These are phyloP conservation scores for Maudiozyma barnettii DNA, from an alignment of 805 yeast species.

Conservation along the genomic window DNA sequence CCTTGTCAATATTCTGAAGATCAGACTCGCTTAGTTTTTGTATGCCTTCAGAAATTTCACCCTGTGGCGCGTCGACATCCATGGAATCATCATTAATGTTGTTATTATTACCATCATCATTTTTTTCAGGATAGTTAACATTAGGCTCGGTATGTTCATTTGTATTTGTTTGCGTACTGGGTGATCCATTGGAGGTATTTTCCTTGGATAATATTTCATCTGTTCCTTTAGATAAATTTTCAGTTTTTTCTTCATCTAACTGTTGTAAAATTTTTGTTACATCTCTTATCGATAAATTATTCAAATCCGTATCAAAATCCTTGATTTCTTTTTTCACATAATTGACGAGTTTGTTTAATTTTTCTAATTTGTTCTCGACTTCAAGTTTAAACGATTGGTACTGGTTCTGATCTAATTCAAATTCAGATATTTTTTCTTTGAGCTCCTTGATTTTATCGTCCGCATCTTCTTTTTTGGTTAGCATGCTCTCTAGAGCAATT, in stretches of 20 bases:
- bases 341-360: conserved; percentile 34
- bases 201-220: not conserved
- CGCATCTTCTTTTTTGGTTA: conserved; percentile 33
- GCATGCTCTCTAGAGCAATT: conserved; percentile 30
- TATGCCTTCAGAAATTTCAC: conserved; percentile 23
- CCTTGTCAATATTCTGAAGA: conserved; percentile 38
- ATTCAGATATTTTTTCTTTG: conserved; percentile 34
- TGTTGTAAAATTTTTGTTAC: conserved; percentile 28
- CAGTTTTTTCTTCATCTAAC: conserved; percentile 7
- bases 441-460: conserved; percentile 32
- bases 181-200: not conserved
- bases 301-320: conserved; percentile 34
- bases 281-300: conserved; percentile 44
- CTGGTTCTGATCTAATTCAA: conserved; percentile 40
- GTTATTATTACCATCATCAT: not conserved
- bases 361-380: conserved; percentile 52
- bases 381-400: conserved; percentile 61
- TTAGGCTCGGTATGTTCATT: not conserved
- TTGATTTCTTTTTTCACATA: conserved; percentile 34
- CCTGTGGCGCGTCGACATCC: conserved; percentile 25
- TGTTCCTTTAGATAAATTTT: not conserved
- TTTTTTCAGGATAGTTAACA: not conserved
- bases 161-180: not conserved
- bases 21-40: conserved; percentile 44
- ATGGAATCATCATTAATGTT: conserved; percentile 5